Percentiles rank a stretch among this genome's conserved stretches.
Conservation (phyloP, 306 rosid species). For the Ormosia semicastrata region DNA sequence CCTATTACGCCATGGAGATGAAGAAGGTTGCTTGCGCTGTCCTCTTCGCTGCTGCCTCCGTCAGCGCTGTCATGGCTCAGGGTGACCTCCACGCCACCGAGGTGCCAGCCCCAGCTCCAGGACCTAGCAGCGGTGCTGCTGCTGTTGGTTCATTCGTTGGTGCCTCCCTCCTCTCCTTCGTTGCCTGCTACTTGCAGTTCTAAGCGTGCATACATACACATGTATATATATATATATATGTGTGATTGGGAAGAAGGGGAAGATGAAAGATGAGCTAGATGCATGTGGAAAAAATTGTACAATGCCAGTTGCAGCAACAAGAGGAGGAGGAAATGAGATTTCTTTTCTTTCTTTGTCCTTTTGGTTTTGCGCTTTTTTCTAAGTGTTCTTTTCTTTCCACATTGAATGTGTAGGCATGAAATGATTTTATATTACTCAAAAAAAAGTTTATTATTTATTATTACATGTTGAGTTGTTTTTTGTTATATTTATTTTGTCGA, state of each 20-base stretch:
- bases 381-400: not conserved
- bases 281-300: not conserved
- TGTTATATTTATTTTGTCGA: too few species aligned
- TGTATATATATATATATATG: not conserved
- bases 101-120: constrained; percentile 31
- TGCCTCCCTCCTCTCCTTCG: constrained; percentile 46
- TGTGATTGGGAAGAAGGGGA: not conserved
- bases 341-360: not conserved
- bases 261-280: not conserved
- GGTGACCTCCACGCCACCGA: not conserved
- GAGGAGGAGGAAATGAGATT: not conserved
- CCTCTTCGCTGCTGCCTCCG: constrained; percentile 41
- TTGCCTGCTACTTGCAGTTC: constrained; percentile 45
- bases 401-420: not conserved
- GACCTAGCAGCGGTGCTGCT: constrained; percentile 34
- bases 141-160: constrained; percentile 46
- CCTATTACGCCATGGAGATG: constrained; percentile 42
- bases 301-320: not conserved
- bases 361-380: not conserved
- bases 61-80: constrained; percentile 43
- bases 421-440: not conserved
- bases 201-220: not conserved
- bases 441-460: not conserved
- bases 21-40: constrained; percentile 47
- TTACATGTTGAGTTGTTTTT: not conserved